A percentile compares a stretch with the other conserved stretches of the same genome.
These are phyloP conservation scores for Haematococcus sp. DNA, from an alignment of 139 green algal species.

Conservation along the genomic window DNA sequence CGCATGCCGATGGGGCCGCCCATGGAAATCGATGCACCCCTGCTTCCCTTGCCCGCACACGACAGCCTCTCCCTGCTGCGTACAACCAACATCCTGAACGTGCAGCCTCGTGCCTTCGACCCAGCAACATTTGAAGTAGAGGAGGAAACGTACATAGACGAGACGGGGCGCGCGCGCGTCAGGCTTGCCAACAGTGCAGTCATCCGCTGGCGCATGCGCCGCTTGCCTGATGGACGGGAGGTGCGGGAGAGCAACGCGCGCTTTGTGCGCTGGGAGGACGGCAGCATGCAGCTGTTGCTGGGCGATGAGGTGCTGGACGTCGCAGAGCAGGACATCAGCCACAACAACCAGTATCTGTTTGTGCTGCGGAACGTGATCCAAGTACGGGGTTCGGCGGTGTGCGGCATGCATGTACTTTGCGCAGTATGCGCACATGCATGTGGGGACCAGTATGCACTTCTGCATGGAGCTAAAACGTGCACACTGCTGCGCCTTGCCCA, in stretches of 20 bases:
- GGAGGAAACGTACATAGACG: conserved; percentile 45
- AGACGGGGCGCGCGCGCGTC: conserved; percentile 34
- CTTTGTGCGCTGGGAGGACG: conserved; percentile 79
- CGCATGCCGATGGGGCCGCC: conserved; percentile 16
- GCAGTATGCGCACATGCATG: too few species aligned
- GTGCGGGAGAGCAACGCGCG: conserved; percentile 72
- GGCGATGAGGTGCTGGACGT: conserved; percentile 78
- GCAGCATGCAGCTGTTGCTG: conserved; percentile 64
- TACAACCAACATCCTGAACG: conserved; percentile 62
- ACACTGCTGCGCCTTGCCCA: too few species aligned
- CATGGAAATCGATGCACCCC: conserved; percentile 33
- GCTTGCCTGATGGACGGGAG: conserved; percentile 23
- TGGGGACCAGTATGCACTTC: too few species aligned
- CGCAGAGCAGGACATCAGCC: conserved; percentile 47
- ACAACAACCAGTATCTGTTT: conserved; percentile 65
- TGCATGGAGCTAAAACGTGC: too few species aligned
- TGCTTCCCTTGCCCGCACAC: conserved; percentile 30
- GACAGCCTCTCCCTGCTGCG: conserved; percentile 38
- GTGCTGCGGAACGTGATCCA: conserved; percentile 41
- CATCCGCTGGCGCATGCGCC: conserved; percentile 31
- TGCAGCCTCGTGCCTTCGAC: conserved; percentile 66
- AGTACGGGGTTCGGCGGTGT: conserved; percentile 11
- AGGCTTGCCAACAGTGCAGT: conserved; percentile 39
- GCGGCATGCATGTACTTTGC: background rate
- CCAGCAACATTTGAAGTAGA: conserved; percentile 49